phyloP scores from a whole-genome alignment of 1,284 basidiomycete species.

The Pisolithus thermaeus region DNA sequence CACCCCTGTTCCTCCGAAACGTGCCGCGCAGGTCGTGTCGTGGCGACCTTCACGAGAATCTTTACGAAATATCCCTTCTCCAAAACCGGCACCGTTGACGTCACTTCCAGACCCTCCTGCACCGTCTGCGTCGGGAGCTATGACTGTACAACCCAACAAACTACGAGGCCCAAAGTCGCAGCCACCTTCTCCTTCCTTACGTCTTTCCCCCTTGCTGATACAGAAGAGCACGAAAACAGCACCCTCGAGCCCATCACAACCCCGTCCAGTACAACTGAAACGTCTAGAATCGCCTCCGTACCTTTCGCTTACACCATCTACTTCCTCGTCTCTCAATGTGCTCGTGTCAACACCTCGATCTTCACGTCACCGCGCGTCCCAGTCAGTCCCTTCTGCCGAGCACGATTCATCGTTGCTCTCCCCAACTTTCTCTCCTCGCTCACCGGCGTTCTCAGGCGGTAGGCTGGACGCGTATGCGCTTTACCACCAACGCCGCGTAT shows the following conservation, averaged over 20 bases:
- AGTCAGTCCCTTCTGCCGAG: conserved; percentile 10
- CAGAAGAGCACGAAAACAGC: background rate
- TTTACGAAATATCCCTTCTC: conserved; percentile 47
- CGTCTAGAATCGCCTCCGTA: background rate
- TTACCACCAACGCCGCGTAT: background rate
- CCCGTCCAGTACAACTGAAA: background rate
- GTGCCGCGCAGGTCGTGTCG: conserved; percentile 12
- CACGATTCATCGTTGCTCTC: conserved; percentile 4
- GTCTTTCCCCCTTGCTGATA: background rate
- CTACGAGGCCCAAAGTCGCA: no score
- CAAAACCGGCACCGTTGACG: conserved; percentile 53
- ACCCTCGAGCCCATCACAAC: conserved; percentile 19
- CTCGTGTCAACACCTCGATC: background rate
- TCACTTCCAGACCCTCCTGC: conserved; percentile 31
- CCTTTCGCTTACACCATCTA: background rate
- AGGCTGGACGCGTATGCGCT: conserved; percentile 4
- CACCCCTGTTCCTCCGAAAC: conserved; percentile 5
- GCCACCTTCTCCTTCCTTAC: no score
- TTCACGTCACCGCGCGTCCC: conserved; percentile 7
- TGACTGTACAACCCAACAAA: no score
- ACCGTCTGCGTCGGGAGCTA: no score
- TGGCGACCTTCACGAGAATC: conserved; percentile 41
- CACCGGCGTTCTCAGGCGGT: conserved; percentile 4
- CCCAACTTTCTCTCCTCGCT: conserved; percentile 1
- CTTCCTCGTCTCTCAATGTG: conserved; percentile 3